Evolutionary conservation across 108 stramenopile species (phyloP).

Genomic region (Craspedostauros australis): DNA sequence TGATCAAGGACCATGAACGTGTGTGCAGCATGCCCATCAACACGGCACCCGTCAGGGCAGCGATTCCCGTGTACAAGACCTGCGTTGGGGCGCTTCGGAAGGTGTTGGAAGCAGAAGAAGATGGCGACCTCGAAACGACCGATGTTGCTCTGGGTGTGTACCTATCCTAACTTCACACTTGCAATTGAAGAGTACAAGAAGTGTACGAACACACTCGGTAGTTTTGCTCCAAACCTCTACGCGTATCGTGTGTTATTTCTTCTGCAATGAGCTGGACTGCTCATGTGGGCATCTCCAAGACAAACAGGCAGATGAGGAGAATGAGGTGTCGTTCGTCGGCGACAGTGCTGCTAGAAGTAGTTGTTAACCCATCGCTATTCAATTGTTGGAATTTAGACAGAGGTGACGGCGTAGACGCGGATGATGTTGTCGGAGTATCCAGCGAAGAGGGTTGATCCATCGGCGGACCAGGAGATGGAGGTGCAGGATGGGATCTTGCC

Average conservation of each 20-base stretch:
- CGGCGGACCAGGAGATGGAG: slow-evolving; percentile 95
- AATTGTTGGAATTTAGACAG: slow-evolving; percentile 18
- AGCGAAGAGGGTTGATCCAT: slow-evolving; percentile 95
- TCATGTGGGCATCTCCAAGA: too few relatives aligned
- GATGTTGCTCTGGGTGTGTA: slow-evolving; percentile 13
- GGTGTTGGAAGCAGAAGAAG: slow-evolving; percentile 60
- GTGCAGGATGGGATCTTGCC: slow-evolving; percentile 88
- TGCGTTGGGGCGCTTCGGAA: slow-evolving; percentile 31
- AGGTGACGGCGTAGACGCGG: slow-evolving; percentile 88
- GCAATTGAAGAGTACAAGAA: too few relatives aligned
- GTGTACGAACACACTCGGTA: too few relatives aligned
- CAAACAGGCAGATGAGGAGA: too few relatives aligned
- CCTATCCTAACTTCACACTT: neutral
- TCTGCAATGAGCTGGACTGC: too few relatives aligned
- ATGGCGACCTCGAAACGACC: slow-evolving; percentile 17
- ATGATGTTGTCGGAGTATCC: slow-evolving; percentile 96
- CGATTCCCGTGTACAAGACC: slow-evolving; percentile 36
- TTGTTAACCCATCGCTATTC: neutral
- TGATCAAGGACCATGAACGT: slow-evolving; percentile 47
- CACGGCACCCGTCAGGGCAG: slow-evolving; percentile 36
- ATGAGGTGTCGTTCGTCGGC: too few relatives aligned
- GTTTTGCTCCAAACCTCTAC: too few relatives aligned
- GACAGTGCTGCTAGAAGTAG: neutral
- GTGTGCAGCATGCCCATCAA: slow-evolving; percentile 22
- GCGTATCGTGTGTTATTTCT: too few relatives aligned